Conservation (phyloP, 2,329 filamentous ascomycete species). For the Amylocarpus encephaloides region DNA sequence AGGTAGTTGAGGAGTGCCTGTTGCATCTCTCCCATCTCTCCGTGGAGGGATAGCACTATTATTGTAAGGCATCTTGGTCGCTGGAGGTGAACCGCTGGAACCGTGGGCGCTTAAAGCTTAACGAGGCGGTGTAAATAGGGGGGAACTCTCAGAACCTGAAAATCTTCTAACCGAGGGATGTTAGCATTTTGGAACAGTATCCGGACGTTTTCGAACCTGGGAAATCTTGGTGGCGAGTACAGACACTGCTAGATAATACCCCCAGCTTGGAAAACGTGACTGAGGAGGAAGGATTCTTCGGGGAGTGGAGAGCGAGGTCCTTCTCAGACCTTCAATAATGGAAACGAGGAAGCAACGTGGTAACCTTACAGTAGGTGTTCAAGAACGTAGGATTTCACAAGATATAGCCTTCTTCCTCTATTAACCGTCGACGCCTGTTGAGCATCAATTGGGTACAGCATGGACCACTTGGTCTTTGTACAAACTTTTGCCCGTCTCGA, state of each 20-base stretch:
- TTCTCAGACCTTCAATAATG: neutral
- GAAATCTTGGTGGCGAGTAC: neutral
- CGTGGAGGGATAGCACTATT: constrained; percentile 73
- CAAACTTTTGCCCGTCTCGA: no score
- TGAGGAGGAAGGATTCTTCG: no score
- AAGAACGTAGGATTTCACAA: no score
- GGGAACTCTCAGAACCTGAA: neutral
- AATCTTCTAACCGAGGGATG: neutral
- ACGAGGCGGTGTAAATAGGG: constrained; percentile 4
- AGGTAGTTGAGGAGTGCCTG: constrained; percentile 77
- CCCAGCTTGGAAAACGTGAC: no score
- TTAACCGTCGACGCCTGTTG: no score
- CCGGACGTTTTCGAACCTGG: neutral
- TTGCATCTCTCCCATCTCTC: constrained; percentile 76
- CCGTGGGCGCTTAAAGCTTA: neutral
- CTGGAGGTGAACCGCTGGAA: neutral
- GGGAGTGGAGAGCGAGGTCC: neutral
- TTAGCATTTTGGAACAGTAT: no score
- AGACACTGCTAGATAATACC: neutral
- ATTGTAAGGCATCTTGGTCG: constrained; percentile 75
- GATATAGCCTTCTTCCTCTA: no score
- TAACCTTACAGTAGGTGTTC: no score
- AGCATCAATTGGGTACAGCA: no score
- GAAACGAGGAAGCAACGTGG: no score
- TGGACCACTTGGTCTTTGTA: no score